Base-by-base conservation (phyloP, 106 monocot species). In the Alisma plantagoaquatica region DNA sequence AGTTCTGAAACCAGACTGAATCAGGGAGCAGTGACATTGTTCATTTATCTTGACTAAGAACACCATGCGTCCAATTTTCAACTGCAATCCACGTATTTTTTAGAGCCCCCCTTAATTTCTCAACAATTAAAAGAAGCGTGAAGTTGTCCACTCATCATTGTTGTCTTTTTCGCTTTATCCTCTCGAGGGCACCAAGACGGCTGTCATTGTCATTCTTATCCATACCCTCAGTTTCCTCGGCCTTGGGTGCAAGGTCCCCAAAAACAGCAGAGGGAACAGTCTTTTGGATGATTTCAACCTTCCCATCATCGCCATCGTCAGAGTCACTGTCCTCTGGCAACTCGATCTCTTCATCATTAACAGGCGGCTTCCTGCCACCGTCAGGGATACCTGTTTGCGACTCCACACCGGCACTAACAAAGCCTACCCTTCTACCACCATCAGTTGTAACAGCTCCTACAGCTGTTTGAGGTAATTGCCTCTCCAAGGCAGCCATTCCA, bases 401-500 rank as follows among this genome's bases (percentile, higher is more conserved):
- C 49, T 84, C 81, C 6, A 74, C 75, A 27, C 84, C 84, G 31
- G 89, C 89, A 53, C 89, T 89, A 9, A 98, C 74, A 56, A 89
- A 98, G 27, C 69, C 75, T 53, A 84, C 30, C 44, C 51, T 73
- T 62, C 82, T 79, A 48, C 52, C 68, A 46, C 54, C 48, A 29
- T 71, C 73, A 38, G 24, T 53, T 18, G 75, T 51, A 31, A 65
- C 21, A 23, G 45, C 44, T 49, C 50, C 21, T 43, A 24, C 19
- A 4, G 56, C 4, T 33, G 80, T 9, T 10, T 68, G 29, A 56
- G 70, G 30, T 21, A 79, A 59, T 46, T 89, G 84, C 43, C 81
- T 90, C 70, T 98, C 98, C 31, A 90, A 54, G 24, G 81, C 76
- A 31, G 81, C 85, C 98, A 98, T 98, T 49, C 79, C 81, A 65